Evolutionary conservation across 2,329 filamentous ascomycete species (phyloP).

Genomic region (Alternaria sp.): DNA sequence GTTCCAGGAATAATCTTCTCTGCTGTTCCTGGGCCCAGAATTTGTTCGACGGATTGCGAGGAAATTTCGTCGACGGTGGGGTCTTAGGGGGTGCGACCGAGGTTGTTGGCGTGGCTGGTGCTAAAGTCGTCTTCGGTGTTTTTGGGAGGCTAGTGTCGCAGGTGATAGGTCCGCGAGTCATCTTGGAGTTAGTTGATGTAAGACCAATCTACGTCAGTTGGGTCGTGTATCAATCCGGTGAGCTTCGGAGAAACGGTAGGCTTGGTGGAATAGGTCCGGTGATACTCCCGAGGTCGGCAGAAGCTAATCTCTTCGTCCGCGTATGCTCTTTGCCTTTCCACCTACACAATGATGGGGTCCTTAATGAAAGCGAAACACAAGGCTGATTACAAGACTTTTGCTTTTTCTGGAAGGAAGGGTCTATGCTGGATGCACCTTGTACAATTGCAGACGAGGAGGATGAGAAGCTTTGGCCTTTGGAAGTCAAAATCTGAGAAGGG

Average conservation of each 20-base stretch:
- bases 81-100: neutral
- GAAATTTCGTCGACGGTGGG: conserved; percentile 17
- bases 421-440: neutral
- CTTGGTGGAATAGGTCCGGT: conserved; percentile 4
- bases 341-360: neutral
- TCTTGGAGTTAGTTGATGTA: conserved; percentile 9
- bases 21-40: conserved; percentile 29
- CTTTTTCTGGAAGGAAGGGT: conserved; percentile 3
- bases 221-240: neutral
- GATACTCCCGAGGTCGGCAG: neutral
- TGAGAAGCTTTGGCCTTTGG: neutral
- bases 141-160: conserved; percentile 10
- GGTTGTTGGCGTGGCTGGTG: neutral
- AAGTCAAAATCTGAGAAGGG: neutral
- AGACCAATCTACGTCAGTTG: conserved; percentile 6
- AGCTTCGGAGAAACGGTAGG: neutral
- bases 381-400: neutral
- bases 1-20: conserved; percentile 31
- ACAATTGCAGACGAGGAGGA: neutral
- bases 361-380: neutral
- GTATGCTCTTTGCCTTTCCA: neutral
- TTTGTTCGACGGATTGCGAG: conserved; percentile 27
- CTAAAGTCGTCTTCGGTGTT: conserved; percentile 14
- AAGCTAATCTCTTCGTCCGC: neutral
- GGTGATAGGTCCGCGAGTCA: conserved; percentile 14